Percentiles rank a stretch among this genome's conserved stretches.
Evolutionary conservation across 2,329 filamentous ascomycete species (phyloP).

Genomic region (Cladosporium velox): DNA sequence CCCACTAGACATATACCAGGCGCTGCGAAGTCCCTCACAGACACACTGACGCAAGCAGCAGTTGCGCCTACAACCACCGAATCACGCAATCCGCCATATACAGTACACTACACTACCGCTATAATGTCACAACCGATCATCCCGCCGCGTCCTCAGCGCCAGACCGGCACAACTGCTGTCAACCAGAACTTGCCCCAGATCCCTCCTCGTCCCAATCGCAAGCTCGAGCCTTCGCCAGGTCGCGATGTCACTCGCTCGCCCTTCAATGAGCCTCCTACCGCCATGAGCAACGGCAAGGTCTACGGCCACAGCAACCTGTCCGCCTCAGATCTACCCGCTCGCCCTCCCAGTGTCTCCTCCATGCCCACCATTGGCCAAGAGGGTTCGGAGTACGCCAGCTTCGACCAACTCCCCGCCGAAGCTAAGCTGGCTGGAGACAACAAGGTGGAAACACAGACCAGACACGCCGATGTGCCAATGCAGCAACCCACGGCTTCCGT

Average conservation of each 20-base stretch:
- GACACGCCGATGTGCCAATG: conserved; percentile 79
- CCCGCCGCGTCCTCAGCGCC: conserved; percentile 63
- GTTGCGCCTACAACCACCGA: conserved; percentile 2
- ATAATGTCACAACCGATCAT: conserved; percentile 58
- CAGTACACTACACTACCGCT: background rate
- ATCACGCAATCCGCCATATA: background rate
- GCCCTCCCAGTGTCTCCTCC: conserved; percentile 70
- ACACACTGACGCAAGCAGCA: conserved; percentile 19
- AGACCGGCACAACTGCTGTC: conserved; percentile 45
- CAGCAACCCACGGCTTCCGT: conserved; percentile 88
- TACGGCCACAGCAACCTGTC: conserved; percentile 37
- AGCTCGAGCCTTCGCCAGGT: conserved; percentile 76
- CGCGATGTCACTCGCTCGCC: conserved; percentile 81
- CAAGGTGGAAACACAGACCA: conserved; percentile 43
- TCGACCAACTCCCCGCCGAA: conserved; percentile 45
- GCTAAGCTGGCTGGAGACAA: conserved; percentile 37
- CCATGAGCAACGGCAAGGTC: conserved; percentile 38
- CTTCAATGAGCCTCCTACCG: conserved; percentile 68
- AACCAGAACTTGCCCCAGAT: conserved; percentile 66
- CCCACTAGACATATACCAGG: background rate
- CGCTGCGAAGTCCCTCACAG: conserved; percentile 13
- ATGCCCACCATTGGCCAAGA: conserved; percentile 88
- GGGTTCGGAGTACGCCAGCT: conserved; percentile 80
- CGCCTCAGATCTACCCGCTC: conserved; percentile 51
- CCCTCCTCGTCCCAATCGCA: conserved; percentile 75